Evolutionary conservation across 2,329 filamentous ascomycete species (phyloP).

Genomic region (Tolypocladium tropicale): DNA sequence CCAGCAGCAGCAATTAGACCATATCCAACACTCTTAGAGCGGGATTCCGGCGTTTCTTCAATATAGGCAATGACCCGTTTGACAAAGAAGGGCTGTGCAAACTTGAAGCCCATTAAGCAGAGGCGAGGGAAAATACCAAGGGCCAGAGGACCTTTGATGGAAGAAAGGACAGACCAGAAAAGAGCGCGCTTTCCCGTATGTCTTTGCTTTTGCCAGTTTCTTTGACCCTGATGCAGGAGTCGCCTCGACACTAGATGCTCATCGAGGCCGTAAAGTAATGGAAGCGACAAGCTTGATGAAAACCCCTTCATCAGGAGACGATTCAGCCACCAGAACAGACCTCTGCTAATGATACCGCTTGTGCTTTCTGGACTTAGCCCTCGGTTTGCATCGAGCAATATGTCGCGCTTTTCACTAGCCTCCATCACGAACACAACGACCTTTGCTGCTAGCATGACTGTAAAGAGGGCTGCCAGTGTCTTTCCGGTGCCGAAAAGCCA

Average conservation of each 20-base stretch:
- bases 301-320: neutral
- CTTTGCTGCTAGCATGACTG: slow-evolving; percentile 18
- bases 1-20: slow-evolving; percentile 6
- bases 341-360: slow-evolving; percentile 8
- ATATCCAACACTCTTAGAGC: too few relatives aligned
- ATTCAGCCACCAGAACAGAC: slow-evolving; percentile 14
- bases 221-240: neutral
- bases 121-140: slow-evolving; percentile 3
- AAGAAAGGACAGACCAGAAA: neutral
- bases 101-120: slow-evolving; percentile 9
- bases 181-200: neutral
- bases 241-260: neutral
- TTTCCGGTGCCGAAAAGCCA: slow-evolving; percentile 11
- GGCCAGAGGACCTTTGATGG: neutral
- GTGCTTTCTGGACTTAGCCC: slow-evolving; percentile 17
- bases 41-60: too few relatives aligned
- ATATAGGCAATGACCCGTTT: neutral
- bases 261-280: neutral
- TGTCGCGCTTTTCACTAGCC: neutral
- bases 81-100: slow-evolving; percentile 12
- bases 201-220: neutral
- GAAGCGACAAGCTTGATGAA: neutral
- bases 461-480: slow-evolving; percentile 13
- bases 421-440: slow-evolving; percentile 1
- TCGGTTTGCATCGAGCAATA: slow-evolving; percentile 12